These are phyloP conservation scores for Gossypium thurberi DNA, from an alignment of 345 rosid genomes.

Conservation along the genomic window DNA sequence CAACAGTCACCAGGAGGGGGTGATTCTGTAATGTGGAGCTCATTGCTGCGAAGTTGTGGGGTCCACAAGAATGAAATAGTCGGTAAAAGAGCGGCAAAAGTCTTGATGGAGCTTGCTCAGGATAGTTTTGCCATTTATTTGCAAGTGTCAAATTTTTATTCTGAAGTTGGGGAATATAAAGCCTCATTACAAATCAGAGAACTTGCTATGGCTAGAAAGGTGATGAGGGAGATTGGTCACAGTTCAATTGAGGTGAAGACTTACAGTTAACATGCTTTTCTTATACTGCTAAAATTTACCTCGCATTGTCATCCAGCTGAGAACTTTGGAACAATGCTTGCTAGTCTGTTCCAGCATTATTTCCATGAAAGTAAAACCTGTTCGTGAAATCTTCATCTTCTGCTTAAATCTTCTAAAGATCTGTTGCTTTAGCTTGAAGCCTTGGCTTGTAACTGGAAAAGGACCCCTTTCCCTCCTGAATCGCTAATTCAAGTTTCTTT, in stretches of 20 bases:
- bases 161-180: conserved; percentile 59
- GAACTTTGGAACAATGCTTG: not conserved
- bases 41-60: conserved; percentile 70
- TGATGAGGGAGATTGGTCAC: conserved; percentile 48
- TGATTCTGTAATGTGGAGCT: conserved; percentile 66
- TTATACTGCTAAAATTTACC: not conserved
- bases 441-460: conserved; percentile 22
- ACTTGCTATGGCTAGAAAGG: conserved; percentile 43
- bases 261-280: conserved; percentile 16
- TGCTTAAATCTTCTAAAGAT: conserved; percentile 14
- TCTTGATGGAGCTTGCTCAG: conserved; percentile 49
- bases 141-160: conserved; percentile 66
- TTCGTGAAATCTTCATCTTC: conserved; percentile 24
- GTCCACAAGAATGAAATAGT: conserved; percentile 46
- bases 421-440: conserved; percentile 44
- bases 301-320: not conserved
- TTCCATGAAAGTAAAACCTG: conserved; percentile 21
- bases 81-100: conserved; percentile 61
- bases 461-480: not conserved
- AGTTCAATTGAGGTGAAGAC: conserved; percentile 41
- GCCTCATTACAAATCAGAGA: conserved; percentile 45
- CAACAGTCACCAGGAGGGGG: conserved; percentile 38
- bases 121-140: conserved; percentile 45
- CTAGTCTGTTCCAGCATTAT: conserved; percentile 20
- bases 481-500: conserved; percentile 29